phyloP scores from a whole-genome alignment of 176 grass and related monocot genomes.

The Pontederia paniculata region DNA sequence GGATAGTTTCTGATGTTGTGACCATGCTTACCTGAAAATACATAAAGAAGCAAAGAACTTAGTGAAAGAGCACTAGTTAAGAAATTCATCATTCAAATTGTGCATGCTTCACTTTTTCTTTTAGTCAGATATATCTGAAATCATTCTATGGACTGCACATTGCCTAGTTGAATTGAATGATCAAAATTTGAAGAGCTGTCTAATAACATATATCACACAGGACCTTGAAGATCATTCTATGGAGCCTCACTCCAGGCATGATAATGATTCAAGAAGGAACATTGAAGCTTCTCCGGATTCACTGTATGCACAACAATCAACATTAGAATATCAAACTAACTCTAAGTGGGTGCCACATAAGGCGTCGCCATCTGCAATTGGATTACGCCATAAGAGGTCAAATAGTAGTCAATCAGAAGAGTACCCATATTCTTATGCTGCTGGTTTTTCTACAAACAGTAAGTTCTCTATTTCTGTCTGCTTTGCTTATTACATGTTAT shows the following conservation, averaged over 20 bases:
- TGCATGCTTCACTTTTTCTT: too few relatives aligned
- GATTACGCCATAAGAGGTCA: conserved; percentile 31
- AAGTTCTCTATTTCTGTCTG: conserved; percentile 33
- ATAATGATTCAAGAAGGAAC: conserved; percentile 29
- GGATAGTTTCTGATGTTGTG: too few relatives aligned
- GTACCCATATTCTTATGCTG: conserved; percentile 18
- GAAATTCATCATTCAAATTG: too few relatives aligned
- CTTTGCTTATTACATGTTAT: conserved; percentile 16
- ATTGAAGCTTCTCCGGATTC: conserved; percentile 27
- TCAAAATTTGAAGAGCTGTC: background rate
- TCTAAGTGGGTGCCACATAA: conserved; percentile 29
- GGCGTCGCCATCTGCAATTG: conserved; percentile 18
- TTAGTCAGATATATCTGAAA: too few relatives aligned
- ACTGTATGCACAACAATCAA: conserved; percentile 22
- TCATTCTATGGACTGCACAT: too few relatives aligned
- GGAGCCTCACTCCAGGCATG: conserved; percentile 22
- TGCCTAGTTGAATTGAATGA: too few relatives aligned
- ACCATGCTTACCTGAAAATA: too few relatives aligned
- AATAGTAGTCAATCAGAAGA: conserved; percentile 35
- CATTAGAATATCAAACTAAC: conserved; percentile 21
- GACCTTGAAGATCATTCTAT: conserved; percentile 37
- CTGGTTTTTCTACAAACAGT: conserved; percentile 25
- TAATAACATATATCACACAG: conserved; percentile 21
- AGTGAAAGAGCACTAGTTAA: too few relatives aligned
- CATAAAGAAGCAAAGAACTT: too few relatives aligned